Conservation (phyloP, 2,329 filamentous ascomycete genomes). For the Fusarium nematophilum region DNA sequence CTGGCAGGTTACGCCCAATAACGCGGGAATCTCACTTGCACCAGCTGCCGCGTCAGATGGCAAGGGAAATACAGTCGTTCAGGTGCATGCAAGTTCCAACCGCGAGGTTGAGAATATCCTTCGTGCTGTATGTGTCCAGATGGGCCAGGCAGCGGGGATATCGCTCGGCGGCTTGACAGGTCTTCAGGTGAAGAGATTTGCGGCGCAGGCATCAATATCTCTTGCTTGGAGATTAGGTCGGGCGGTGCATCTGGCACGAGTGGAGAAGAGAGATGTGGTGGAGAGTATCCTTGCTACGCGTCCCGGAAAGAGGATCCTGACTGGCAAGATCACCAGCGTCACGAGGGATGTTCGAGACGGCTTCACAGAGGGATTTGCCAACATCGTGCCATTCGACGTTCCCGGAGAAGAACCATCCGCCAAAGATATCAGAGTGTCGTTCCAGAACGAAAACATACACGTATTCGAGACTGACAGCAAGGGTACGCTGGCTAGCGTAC, state of each 20-base stretch:
- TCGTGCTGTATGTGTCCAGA: conserved; percentile 1
- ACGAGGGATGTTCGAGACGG: neutral
- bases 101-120: conserved; percentile 5
- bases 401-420: no score
- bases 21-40: neutral
- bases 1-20: conserved; percentile 23
- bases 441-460: conserved; percentile 18
- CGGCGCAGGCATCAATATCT: neutral
- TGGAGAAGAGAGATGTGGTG: neutral
- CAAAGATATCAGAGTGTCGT: neutral
- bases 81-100: neutral
- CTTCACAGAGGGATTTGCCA: conserved; percentile 4
- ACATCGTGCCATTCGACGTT: no score
- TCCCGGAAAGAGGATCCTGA: conserved; percentile 4
- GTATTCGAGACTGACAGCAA: neutral
- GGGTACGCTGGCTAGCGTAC: conserved; percentile 10
- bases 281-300: neutral
- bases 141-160: conserved; percentile 9
- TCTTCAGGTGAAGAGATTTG: neutral
- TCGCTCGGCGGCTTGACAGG: conserved; percentile 4
- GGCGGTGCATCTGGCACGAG: neutral
- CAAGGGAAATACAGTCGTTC: conserved; percentile 7
- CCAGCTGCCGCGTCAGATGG: conserved; percentile 16
- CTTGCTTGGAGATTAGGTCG: conserved; percentile 8
- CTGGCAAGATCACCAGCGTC: conserved; percentile 10